These are phyloP conservation scores for Ampelomyces quisqualis DNA, from an alignment of 2,329 filamentous ascomycete genomes.

Conservation along the genomic window DNA sequence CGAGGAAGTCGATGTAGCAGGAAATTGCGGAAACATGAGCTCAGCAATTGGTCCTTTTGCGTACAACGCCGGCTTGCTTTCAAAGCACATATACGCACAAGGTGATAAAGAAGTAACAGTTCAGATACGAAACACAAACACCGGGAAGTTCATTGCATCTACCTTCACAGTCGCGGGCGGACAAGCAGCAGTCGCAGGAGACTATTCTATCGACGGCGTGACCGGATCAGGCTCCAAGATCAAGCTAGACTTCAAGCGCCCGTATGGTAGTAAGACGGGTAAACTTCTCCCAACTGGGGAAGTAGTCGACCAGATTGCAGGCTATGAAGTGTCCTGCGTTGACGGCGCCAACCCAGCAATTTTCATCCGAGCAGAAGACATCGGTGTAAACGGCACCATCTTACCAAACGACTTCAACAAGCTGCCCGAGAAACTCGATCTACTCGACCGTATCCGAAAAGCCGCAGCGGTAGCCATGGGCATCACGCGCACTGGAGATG, in stretches of 20 bases:
- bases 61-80: slow-evolving; percentile 56
- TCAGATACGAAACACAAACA: slow-evolving; percentile 71
- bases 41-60: slow-evolving; percentile 59
- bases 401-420: slow-evolving; percentile 57
- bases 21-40: slow-evolving; percentile 76
- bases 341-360: slow-evolving; percentile 66
- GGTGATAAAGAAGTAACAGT: slow-evolving; percentile 50
- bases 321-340: slow-evolving; percentile 57
- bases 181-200: slow-evolving; percentile 53
- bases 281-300: slow-evolving; percentile 62
- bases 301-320: slow-evolving; percentile 53
- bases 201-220: slow-evolving; percentile 66
- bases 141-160: slow-evolving; percentile 61
- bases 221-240: slow-evolving; percentile 59
- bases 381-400: slow-evolving; percentile 54
- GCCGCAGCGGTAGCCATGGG: slow-evolving; percentile 63
- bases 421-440: slow-evolving; percentile 51
- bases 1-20: slow-evolving; percentile 60
- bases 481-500: slow-evolving; percentile 49
- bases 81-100: slow-evolving; percentile 24
- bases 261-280: slow-evolving; percentile 65
- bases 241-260: slow-evolving; percentile 61
- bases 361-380: slow-evolving; percentile 59
- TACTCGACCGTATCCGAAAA: slow-evolving; percentile 60
- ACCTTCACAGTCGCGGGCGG: slow-evolving; percentile 56